phyloP scores from a whole-genome alignment of 2,329 filamentous ascomycete species.

The Nothopassalora personata region DNA sequence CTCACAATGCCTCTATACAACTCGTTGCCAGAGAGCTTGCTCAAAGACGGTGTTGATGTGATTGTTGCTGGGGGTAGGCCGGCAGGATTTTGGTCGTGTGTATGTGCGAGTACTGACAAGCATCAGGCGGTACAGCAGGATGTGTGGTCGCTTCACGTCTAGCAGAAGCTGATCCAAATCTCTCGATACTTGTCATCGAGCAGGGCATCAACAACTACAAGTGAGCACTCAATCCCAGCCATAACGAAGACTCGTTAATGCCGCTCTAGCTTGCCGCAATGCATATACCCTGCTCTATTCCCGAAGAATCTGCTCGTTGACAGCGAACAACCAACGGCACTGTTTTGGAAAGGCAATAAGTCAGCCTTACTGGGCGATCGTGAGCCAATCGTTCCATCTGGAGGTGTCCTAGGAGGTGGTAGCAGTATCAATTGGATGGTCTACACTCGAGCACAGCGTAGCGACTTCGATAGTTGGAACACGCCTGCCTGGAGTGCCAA shows the following conservation, averaged over 20 bases:
- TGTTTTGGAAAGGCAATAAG: constrained; percentile 49
- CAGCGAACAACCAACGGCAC: constrained; percentile 40
- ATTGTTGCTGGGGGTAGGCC: constrained; percentile 46
- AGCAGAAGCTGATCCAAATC: constrained; percentile 47
- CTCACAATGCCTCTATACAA: constrained; percentile 27
- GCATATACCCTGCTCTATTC: constrained; percentile 49
- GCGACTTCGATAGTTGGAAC: constrained; percentile 51
- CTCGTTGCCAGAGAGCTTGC: constrained; percentile 35
- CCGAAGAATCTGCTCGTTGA: constrained; percentile 44
- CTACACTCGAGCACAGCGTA: constrained; percentile 42
- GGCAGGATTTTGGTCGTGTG: not conserved
- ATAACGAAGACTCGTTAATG: not conserved
- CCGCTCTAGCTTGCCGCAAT: constrained; percentile 35
- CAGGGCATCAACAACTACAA: constrained; percentile 50
- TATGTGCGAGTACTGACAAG: not conserved
- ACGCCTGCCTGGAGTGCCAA: constrained; percentile 48
- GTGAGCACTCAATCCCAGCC: not conserved
- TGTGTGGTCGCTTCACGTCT: constrained; percentile 50
- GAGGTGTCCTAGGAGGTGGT: constrained; percentile 57
- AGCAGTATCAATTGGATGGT: constrained; percentile 37
- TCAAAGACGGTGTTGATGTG: constrained; percentile 43
- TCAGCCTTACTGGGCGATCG: constrained; percentile 43
- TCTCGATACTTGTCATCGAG: constrained; percentile 52
- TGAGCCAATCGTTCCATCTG: constrained; percentile 39
- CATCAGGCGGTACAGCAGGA: constrained; percentile 44